Percentiles rank a stretch among this genome's conserved stretches.
Evolutionary conservation across 2,329 filamentous ascomycete genomes (phyloP).

Genomic region (Venturia effusa): DNA sequence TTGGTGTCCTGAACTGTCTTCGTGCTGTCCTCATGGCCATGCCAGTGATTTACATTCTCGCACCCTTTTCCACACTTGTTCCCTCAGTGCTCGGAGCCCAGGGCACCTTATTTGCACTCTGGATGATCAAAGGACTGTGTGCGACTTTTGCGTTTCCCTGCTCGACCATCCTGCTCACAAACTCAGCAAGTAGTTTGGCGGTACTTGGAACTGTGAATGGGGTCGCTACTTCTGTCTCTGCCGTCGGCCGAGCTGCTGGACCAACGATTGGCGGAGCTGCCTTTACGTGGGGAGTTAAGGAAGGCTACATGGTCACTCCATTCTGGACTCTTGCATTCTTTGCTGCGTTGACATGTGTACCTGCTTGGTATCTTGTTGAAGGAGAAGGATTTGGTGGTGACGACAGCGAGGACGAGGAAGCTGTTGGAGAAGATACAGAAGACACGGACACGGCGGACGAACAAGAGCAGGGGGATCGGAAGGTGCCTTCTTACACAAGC

Average conservation of each 20-base stretch:
- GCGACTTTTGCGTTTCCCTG: conserved; percentile 84
- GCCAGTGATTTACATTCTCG: conserved; percentile 68
- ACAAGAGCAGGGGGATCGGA: conserved; percentile 14
- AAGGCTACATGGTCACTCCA: conserved; percentile 65
- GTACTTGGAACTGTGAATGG: conserved; percentile 86
- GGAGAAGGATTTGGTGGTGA: conserved; percentile 52
- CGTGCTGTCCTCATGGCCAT: conserved; percentile 55
- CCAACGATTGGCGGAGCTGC: conserved; percentile 62
- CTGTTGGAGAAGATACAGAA: conserved; percentile 23
- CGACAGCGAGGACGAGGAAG: conserved; percentile 21
- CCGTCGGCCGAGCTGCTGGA: conserved; percentile 67
- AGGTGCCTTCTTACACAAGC: neutral
- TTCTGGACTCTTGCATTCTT: conserved; percentile 69
- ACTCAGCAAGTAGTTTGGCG: conserved; percentile 63
- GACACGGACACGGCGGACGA: conserved; percentile 22
- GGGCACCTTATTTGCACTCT: conserved; percentile 49
- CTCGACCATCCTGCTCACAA: conserved; percentile 81
- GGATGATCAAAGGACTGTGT: conserved; percentile 63
- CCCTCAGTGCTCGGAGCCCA: conserved; percentile 42
- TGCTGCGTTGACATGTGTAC: conserved; percentile 54
- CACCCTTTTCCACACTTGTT: conserved; percentile 66
- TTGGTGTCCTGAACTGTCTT: conserved; percentile 65
- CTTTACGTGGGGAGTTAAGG: conserved; percentile 66
- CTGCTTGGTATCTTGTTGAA: conserved; percentile 64
- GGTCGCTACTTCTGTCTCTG: conserved; percentile 72